phyloP scores from a whole-genome alignment of 805 yeast species.

The Pichia paraexigua region DNA sequence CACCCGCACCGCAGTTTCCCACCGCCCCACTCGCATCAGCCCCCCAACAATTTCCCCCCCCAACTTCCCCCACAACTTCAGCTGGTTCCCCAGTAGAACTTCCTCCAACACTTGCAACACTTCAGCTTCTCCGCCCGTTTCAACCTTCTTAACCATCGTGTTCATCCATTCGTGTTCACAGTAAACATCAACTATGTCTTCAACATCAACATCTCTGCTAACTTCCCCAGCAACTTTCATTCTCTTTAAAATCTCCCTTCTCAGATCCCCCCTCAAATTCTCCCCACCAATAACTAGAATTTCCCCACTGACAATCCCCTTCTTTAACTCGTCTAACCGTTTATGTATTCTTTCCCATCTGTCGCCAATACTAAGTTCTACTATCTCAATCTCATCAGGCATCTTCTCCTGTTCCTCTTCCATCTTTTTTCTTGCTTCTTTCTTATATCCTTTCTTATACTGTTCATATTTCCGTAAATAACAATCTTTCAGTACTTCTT shows the following conservation, averaged over 20 bases:
- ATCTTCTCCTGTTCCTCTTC: neutral
- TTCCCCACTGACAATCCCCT: neutral
- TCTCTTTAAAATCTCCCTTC: neutral
- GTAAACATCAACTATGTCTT: neutral
- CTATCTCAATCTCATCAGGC: neutral
- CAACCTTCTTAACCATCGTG: neutral
- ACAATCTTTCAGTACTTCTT: neutral
- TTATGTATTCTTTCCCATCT: neutral
- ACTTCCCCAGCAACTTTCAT: neutral
- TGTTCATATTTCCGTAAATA: neutral
- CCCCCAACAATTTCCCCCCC: too few relatives aligned
- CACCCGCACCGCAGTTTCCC: too few relatives aligned
- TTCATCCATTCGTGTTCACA: neutral
- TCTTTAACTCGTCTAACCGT: neutral
- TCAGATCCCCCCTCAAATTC: neutral
- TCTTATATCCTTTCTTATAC: neutral
- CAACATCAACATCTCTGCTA: neutral
- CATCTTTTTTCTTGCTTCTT: neutral
- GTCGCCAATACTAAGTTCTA: neutral
- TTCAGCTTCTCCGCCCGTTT: too few relatives aligned
- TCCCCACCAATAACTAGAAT: too few relatives aligned
- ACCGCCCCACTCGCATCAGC: too few relatives aligned
- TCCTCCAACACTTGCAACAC: too few relatives aligned
- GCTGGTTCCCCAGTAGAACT: too few relatives aligned
- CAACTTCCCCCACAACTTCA: too few relatives aligned